Evolutionary conservation across 179 eudicot genomes (phyloP), one percentile per base, ranked within the genome.

Genomic region (Beta macrorhiza): DNA sequence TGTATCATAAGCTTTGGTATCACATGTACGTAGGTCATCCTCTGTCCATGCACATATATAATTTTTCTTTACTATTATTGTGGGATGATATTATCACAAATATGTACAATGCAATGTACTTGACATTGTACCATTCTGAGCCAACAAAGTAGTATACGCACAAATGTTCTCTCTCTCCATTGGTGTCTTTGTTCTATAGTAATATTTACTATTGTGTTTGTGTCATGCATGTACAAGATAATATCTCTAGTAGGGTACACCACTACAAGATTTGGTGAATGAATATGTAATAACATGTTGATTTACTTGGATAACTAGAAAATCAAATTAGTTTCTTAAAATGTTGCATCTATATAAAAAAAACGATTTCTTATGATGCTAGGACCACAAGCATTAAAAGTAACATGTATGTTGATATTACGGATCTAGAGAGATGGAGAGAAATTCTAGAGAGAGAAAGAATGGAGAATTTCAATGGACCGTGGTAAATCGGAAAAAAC

Each of bases 1-100:
- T 79, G 72, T 84, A 72, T 56, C 75, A 71, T 76, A 63, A 75
- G 64, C 64, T 73, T 76, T 63, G 74, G 37, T 76, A 65, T 82
- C 86, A 77, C 85, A 84, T 87, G 88, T 81, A 82, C 87, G 83
- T 83, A 75, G 80, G 80, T 81, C 88, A 78, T 70, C 74, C 82
- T 79, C 76, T 87, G 83, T 87, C 89, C 89, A 85, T 83, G 86
- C 89, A 83, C 64, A 72, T 67, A 56, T 59, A 53, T 84, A 7
- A 37, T 77, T 57, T 57, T 25, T 12, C 7, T 25, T 25, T 25
- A 25, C 25, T 17, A 3, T 25, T 73, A 55, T 58, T 65, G 52
- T 42, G 59, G 20, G 15, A 16, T 10, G 19, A 19, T 61, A 14
- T 70, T 53, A 51, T 67, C 10, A 70, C 20, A 55, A 37, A 37